Evolutionary conservation across 352 stramenopile genomes (phyloP), one percentile per base, ranked within the genome.

Genomic region (Thalassiosira tumida): DNA sequence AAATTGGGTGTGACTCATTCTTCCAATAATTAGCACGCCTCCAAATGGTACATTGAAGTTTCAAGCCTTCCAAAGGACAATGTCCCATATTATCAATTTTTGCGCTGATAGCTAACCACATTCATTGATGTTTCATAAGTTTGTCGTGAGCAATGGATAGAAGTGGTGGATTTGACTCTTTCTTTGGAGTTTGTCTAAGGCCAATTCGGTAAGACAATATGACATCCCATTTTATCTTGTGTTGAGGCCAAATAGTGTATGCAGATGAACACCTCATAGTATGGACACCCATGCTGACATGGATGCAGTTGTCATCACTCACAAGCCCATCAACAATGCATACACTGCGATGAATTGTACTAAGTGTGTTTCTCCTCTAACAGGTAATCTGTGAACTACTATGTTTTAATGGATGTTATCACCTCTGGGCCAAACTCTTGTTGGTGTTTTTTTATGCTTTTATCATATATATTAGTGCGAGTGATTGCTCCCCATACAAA

Each of bases 41-140:
- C 86, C 90, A 84, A 94, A 94, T 6, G 85, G 83, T 26, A 76
- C 38, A 51, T 77, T 65, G 31, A 21, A 78, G 5, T 67, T 33
- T 14, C 85, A 35, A 17, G 79, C 15, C 21, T 70, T 70, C 15
- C 90, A 76, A 4, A 94, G 41, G 15, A 94, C 73, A 6, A 94
- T 90, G 64, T 94, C 90, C 24, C 91, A 33, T 21, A 90, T 38
- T 5, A 33, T 64, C 13, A 94, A 59, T 35, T 92, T 51, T 59
- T 94, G 29, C 26, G 89, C 80, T 35, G 84, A 91, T 14, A 91
- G 54, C 69, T 88, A 41, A 21, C 89, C 89, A 75, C 40, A 84
- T 64, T 93, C 89, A 50, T 92, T 81, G 40, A 89, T 69, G 17
- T 87, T 70, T 37, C 91, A n/a, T 41, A 89, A 54, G 51, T 93